Base-by-base conservation (phyloP, 176 grass and related monocot genomes). In the Carex cristatella region DNA sequence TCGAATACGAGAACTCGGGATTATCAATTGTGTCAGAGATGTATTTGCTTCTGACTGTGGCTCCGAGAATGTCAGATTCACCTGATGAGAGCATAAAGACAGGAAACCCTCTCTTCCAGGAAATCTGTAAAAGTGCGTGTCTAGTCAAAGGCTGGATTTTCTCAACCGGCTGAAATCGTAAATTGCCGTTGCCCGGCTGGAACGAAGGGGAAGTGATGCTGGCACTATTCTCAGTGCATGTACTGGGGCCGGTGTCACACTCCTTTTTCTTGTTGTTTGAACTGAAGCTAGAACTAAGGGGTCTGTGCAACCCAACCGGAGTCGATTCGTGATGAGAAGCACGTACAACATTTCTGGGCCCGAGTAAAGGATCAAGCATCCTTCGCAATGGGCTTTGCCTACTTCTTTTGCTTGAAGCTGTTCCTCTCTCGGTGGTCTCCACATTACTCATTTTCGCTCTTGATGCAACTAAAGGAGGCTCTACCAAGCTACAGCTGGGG, bases 301-400 rank as follows among this genome's bases (percentile, higher is more conserved):
- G 91, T 66, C 87, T 94, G 15, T 86, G 65, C n/a, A 88, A 62
- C 38, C 81, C 69, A 86, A 86, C 62, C 53, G 88, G 78, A 12
- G 54, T 42, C 11, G 69, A 71, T 48, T 71, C 81, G 30, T 87
- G 87, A 87, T 86, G 89, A 55, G 79, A 76, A 79, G 88, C 87
- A 79, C 61, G 61, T 59, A 75, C 77, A 14, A 66, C 10, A 84
- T 89, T 88, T 54, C 85, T 93, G 69, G 96, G 85, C 58, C 88
- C 96, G 66, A 99, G 87, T 65, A 99, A 82, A 88, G 97, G 91
- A 88, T 99, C 91, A 30, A 96, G 83, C 90, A 99, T 92, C 74
- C 93, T 95, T 89, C 93, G 94, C 44, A 96, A 84, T 30, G 97
- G 97, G 79, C 97, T 94, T n/a, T 89, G 93, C 59, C 92, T 87